These are phyloP conservation scores for Thinopyrum elongatum DNA, from an alignment of 176 grass and related monocot species.

Conservation along the genomic window DNA sequence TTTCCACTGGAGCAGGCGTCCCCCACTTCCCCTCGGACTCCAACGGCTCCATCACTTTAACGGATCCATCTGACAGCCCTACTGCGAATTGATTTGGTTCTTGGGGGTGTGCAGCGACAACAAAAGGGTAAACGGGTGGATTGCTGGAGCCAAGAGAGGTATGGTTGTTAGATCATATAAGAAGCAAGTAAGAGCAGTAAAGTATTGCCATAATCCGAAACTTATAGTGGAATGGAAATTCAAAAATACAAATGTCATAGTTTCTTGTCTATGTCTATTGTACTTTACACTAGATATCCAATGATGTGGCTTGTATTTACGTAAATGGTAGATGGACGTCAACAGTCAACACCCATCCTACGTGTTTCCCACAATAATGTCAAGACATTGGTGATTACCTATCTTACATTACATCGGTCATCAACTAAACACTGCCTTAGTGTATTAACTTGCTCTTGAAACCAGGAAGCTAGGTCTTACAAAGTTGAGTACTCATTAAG, in stretches of 20 bases:
- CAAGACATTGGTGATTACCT: not conserved
- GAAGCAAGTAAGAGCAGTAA: not conserved
- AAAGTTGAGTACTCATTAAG: slow-evolving; percentile 15
- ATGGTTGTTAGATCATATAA: slow-evolving; percentile 16
- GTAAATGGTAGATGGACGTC: not conserved
- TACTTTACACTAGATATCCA: not conserved
- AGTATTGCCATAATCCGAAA: not conserved
- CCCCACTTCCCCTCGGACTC: slow-evolving; percentile 86
- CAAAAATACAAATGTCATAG: not conserved
- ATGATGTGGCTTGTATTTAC: not conserved
- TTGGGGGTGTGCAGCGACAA: slow-evolving; percentile 68
- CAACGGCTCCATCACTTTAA: slow-evolving; percentile 86
- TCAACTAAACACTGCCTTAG: not conserved
- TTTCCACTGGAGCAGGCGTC: slow-evolving; percentile 45
- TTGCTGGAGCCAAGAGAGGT: slow-evolving; percentile 61
- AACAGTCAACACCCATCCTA: not conserved
- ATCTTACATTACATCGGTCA: not conserved
- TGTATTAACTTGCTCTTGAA: not conserved
- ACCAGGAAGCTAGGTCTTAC: not conserved
- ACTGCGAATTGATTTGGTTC: slow-evolving; percentile 95
- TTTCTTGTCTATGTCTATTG: not conserved
- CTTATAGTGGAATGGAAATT: not conserved
- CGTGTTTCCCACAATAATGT: not conserved
- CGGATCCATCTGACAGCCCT: slow-evolving; percentile 73
- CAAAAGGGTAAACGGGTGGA: slow-evolving; percentile 52